Percentiles rank a stretch among this genome's conserved stretches.
Evolutionary conservation across 495 filamentous ascomycete species (phyloP).

Genomic region (Penicillium ucsense): DNA sequence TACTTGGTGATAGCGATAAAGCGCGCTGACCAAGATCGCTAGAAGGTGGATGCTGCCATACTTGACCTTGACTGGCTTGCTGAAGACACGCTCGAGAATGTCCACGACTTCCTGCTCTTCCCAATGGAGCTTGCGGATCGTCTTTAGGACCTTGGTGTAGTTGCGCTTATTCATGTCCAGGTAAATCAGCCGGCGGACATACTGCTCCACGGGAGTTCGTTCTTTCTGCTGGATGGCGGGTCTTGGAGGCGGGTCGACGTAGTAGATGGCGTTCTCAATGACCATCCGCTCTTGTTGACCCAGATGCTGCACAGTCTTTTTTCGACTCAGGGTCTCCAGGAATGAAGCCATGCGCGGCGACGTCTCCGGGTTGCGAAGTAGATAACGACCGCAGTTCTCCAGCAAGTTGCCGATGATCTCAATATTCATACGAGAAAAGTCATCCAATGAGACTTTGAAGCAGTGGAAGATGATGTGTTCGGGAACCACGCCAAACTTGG

Average conservation of each 20-base stretch:
- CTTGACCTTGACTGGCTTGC: slow-evolving; percentile 93
- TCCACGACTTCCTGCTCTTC: slow-evolving; percentile 81
- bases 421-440: slow-evolving; percentile 97
- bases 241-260: slow-evolving; percentile 88
- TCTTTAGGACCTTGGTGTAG: slow-evolving; percentile 83
- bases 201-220: slow-evolving; percentile 83
- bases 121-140: slow-evolving; percentile 94
- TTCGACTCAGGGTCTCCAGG: slow-evolving; percentile 86
- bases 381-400: slow-evolving; percentile 92
- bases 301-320: slow-evolving; percentile 90
- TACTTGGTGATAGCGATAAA: slow-evolving; percentile 84
- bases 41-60: slow-evolving; percentile 95
- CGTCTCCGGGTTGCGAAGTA: slow-evolving; percentile 89
- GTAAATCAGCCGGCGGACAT: slow-evolving; percentile 85
- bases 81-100: slow-evolving; percentile 83
- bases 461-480: slow-evolving; percentile 99
- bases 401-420: slow-evolving; percentile 97
- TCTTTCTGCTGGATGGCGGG: slow-evolving; percentile 96
- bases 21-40: slow-evolving; percentile 77
- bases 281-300: slow-evolving; percentile 96
- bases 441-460: slow-evolving; percentile 92
- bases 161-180: slow-evolving; percentile 88
- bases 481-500: slow-evolving; percentile 95
- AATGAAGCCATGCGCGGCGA: slow-evolving; percentile 88
- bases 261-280: slow-evolving; percentile 97